Evolutionary conservation across 176 grass and related monocot genomes (phyloP), one percentile per base, ranked within the genome.

Genomic region (Coix lacrymajobi): DNA sequence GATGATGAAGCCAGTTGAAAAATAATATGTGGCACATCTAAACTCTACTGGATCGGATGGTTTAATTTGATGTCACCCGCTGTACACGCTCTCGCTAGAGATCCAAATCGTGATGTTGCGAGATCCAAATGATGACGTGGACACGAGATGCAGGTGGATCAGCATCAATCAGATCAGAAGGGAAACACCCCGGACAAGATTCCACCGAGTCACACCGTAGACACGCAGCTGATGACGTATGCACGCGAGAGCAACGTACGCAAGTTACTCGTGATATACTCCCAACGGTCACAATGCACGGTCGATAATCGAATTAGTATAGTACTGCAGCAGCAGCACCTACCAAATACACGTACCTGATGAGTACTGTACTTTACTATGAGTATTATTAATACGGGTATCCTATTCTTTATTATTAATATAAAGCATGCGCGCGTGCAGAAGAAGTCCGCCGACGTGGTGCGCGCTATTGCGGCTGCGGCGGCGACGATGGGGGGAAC

Each of bases 211-310:
- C 70, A 46, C 70, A 46, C 54, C 73, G 20, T 75, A n/a, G 22
- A 48, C n/a, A 73, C 14, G 10, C 51, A 9, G 20, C 20, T 25
- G 46, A 44, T 39, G 44, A 17, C 46, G n/a, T n/a, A n/a, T n/a
- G 73, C 64, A 34, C 51, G 51, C 64, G 64, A 37, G 8, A 37
- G 75, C 75, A 77, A 62, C 54, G 14, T 6, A 58, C 33, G 33
- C 52, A 17, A 17, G 73, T 36, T 76, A 28, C 73, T 60, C 52
- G 73, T 76, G 73, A 77, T 37, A 77, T 37, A 40, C 54, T 17
- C 54, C 52, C 52, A 77, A 77, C 75, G 75, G 75, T 77, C 75
- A 77, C 54, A 60, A 76, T 17, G 51, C 51, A 60, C 34, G 32
- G 30, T 63, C 60, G 28, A 30, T n/a, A 6, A 29, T 63, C 26